Evolutionary conservation across 495 filamentous ascomycete genomes (phyloP).

Genomic region (Penicillium samsonianum): DNA sequence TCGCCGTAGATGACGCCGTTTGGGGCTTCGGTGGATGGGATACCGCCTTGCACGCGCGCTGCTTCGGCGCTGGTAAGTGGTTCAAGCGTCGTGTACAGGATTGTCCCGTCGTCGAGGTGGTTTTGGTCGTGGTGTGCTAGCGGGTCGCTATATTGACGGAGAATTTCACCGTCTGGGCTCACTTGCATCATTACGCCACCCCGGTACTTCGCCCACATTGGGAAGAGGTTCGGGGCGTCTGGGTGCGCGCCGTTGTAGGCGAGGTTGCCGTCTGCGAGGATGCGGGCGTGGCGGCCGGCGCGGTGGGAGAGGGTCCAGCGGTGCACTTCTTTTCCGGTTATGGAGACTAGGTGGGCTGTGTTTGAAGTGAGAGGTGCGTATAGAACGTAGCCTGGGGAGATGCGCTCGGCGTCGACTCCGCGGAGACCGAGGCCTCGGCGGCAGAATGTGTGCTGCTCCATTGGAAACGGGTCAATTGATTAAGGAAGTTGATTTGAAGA

Average conservation of each 20-base stretch:
- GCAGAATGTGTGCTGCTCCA: conserved; percentile 47
- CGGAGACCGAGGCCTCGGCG: conserved; percentile 46
- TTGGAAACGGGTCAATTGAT: conserved; percentile 8
- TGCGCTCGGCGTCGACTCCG: conserved; percentile 40
- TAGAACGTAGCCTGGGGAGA: conserved; percentile 47
- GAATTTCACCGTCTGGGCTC: conserved; percentile 34
- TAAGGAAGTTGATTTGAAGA: not conserved
- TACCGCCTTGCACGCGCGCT: conserved; percentile 38
- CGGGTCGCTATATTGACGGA: conserved; percentile 43
- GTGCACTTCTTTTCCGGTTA: conserved; percentile 45
- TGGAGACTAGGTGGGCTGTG: conserved; percentile 43
- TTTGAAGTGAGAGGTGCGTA: conserved; percentile 44
- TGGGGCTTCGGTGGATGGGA: conserved; percentile 41
- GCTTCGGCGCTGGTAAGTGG: conserved; percentile 38
- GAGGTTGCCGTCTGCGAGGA: conserved; percentile 45
- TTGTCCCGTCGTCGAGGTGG: conserved; percentile 43
- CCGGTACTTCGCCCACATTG: conserved; percentile 49
- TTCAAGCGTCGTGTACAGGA: conserved; percentile 48
- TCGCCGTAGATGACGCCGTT: conserved; percentile 44
- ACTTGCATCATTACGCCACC: conserved; percentile 49
- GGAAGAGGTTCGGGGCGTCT: conserved; percentile 41
- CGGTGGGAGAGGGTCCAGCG: conserved; percentile 46
- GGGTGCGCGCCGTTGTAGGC: conserved; percentile 49
- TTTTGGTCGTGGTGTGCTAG: conserved; percentile 50
- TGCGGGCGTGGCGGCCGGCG: conserved; percentile 43